Conservation (phyloP, 345 rosid genomes). For the Fremontodendron californicum region DNA sequence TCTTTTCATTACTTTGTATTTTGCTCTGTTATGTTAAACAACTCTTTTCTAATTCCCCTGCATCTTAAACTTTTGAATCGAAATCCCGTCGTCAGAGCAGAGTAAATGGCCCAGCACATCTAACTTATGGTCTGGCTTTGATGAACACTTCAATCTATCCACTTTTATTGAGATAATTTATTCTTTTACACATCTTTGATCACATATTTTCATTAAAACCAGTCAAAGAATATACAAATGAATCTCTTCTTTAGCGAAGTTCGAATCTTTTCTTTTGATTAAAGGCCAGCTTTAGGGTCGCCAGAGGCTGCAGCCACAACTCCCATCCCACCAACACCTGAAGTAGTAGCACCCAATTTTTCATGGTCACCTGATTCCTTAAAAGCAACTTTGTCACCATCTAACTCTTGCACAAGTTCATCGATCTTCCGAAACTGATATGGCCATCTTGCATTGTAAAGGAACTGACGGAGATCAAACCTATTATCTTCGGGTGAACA, state of each 20-base stretch:
- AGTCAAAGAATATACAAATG: too few species aligned
- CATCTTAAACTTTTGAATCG: neutral
- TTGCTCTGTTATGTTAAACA: neutral
- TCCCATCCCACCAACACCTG: constrained; percentile 39
- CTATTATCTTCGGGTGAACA: constrained; percentile 94
- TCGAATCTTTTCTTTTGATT: constrained; percentile 12
- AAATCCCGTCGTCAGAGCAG: too few species aligned
- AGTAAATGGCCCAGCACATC: too few species aligned
- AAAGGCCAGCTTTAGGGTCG: constrained; percentile 59
- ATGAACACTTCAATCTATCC: too few species aligned
- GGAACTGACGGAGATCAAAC: constrained; percentile 85
- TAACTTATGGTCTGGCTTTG: too few species aligned
- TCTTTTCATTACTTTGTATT: constrained; percentile 5
- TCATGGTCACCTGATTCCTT: constrained; percentile 22
- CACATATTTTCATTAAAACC: too few species aligned
- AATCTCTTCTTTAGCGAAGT: too few species aligned
- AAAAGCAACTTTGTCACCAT: constrained; percentile 54
- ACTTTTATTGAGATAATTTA: too few species aligned
- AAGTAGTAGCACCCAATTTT: neutral
- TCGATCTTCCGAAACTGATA: constrained; percentile 84
- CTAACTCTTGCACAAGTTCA: constrained; percentile 58
- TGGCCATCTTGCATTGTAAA: constrained; percentile 83
- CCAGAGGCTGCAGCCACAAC: constrained; percentile 64
- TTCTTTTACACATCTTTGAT: too few species aligned
- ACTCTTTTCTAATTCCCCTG: neutral